A percentile compares a stretch with the other conserved stretches of the same genome.
Conservation (phyloP, 1,284 basidiomycete genomes). For the Fomitopsis betulina region DNA sequence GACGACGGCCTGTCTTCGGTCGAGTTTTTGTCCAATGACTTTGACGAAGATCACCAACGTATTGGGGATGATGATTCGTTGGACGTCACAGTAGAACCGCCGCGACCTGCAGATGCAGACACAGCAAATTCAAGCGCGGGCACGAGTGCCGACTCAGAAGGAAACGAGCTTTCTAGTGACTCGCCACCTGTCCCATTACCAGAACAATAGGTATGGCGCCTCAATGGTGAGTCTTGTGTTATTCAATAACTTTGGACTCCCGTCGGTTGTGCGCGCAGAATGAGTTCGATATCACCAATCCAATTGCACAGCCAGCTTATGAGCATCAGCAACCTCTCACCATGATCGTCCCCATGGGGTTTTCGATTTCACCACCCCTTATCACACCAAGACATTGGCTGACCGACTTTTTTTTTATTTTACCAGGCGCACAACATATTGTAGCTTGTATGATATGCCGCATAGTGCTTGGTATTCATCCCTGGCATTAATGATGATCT, state of each 20-base stretch:
- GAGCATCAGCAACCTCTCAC: no score
- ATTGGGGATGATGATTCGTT: conserved; percentile 24
- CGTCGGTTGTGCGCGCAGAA: background rate
- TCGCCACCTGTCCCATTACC: background rate
- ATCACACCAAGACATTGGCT: no score
- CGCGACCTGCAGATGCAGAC: background rate
- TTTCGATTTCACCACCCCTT: no score
- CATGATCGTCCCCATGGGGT: no score
- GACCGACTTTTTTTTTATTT: no score
- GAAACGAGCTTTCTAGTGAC: background rate
- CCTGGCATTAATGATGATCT: no score
- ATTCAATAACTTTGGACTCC: background rate
- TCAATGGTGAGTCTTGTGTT: background rate
- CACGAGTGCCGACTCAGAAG: background rate
- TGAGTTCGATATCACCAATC: no score
- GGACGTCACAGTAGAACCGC: conserved; percentile 15
- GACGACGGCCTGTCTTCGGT: conserved; percentile 68
- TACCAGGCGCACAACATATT: no score
- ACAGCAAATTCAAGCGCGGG: background rate
- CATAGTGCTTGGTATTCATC: no score
- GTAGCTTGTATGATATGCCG: no score
- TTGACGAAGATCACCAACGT: conserved; percentile 43
- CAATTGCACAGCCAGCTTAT: no score
- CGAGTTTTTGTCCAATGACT: conserved; percentile 60
- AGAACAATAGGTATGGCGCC: background rate